Evolutionary conservation across 2,329 filamentous ascomycete species (phyloP).

Genomic region (Cladophialophora chaetospira): DNA sequence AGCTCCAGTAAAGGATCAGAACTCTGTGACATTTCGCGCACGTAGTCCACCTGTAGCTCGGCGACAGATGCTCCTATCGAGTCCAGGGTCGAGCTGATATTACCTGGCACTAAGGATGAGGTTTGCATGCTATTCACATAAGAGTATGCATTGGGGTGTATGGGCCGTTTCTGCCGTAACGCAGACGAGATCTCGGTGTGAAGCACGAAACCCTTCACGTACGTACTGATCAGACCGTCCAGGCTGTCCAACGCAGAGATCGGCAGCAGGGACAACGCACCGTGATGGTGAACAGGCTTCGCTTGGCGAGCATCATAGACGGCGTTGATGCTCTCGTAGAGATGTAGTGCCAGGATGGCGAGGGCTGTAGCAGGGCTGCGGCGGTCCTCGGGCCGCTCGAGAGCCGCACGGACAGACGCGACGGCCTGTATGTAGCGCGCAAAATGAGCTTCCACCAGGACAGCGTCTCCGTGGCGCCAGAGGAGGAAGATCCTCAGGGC

Average conservation of each 20-base stretch:
- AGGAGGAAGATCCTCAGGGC: slow-evolving; percentile 3
- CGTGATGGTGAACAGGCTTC: slow-evolving; percentile 27
- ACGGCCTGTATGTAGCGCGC: not conserved
- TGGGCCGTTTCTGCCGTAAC: slow-evolving; percentile 26
- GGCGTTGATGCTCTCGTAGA: slow-evolving; percentile 30
- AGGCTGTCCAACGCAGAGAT: slow-evolving; percentile 12
- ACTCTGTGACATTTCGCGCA: not conserved
- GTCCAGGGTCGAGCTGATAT: slow-evolving; percentile 21
- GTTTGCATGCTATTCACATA: slow-evolving; percentile 7
- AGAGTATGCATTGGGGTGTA: slow-evolving; percentile 19
- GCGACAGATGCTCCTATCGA: slow-evolving; percentile 24
- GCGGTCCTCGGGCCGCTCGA: slow-evolving; percentile 3
- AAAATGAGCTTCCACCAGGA: slow-evolving; percentile 2
- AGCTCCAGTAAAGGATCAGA: slow-evolving; percentile 4
- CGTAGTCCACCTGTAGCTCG: slow-evolving; percentile 27
- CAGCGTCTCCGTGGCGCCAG: slow-evolving; percentile 1
- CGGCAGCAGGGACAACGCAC: slow-evolving; percentile 25
- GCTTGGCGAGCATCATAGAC: slow-evolving; percentile 26
- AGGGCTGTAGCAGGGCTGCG: slow-evolving; percentile 9
- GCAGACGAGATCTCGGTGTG: slow-evolving; percentile 30
- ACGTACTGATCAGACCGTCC: slow-evolving; percentile 12
- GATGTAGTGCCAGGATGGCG: slow-evolving; percentile 25
- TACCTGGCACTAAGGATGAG: slow-evolving; percentile 13
- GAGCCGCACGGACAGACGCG: slow-evolving; percentile 6
- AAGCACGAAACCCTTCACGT: slow-evolving; percentile 28